Evolutionary conservation across 352 stramenopile genomes (phyloP).

Genomic region (Pythium utonaiense): DNA sequence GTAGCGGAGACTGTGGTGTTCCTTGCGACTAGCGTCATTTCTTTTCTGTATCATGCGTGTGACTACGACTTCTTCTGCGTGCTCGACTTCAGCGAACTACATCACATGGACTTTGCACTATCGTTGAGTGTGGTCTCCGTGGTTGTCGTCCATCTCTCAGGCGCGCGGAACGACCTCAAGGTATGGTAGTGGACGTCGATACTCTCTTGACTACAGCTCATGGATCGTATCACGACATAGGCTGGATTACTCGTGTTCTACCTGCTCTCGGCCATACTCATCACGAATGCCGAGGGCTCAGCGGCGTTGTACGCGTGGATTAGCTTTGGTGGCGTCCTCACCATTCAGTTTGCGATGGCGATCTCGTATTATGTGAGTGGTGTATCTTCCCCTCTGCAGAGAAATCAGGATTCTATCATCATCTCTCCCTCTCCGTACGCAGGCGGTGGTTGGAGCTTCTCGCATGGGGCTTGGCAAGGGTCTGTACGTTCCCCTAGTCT

Average conservation of each 20-base stretch:
- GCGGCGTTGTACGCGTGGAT: slow-evolving; percentile 26
- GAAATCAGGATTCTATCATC: too few relatives aligned
- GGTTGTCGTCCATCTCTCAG: slow-evolving; percentile 32
- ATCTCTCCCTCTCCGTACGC: neutral
- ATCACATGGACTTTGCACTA: slow-evolving; percentile 31
- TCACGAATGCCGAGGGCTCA: slow-evolving; percentile 16
- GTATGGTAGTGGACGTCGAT: too few relatives aligned
- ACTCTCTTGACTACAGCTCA: too few relatives aligned
- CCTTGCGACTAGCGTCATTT: slow-evolving; percentile 20
- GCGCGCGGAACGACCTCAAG: slow-evolving; percentile 30
- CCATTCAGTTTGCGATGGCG: slow-evolving; percentile 26
- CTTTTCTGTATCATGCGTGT: slow-evolving; percentile 31
- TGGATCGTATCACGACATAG: too few relatives aligned
- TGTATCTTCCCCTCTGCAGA: too few relatives aligned
- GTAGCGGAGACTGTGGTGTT: slow-evolving; percentile 29
- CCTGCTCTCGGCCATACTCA: slow-evolving; percentile 25
- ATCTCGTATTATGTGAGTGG: slow-evolving; percentile 34
- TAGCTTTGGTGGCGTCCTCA: slow-evolving; percentile 13
- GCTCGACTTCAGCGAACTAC: slow-evolving; percentile 26
- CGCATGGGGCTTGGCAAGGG: slow-evolving; percentile 23
- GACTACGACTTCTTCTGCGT: slow-evolving; percentile 30
- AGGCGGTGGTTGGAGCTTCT: slow-evolving; percentile 12
- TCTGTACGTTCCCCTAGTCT: slow-evolving; percentile 19
- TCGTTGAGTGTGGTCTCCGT: slow-evolving; percentile 32
- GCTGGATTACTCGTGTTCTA: slow-evolving; percentile 30